Conservation (phyloP, 805 yeast genomes). For the Debaryomyces maramus region DNA sequence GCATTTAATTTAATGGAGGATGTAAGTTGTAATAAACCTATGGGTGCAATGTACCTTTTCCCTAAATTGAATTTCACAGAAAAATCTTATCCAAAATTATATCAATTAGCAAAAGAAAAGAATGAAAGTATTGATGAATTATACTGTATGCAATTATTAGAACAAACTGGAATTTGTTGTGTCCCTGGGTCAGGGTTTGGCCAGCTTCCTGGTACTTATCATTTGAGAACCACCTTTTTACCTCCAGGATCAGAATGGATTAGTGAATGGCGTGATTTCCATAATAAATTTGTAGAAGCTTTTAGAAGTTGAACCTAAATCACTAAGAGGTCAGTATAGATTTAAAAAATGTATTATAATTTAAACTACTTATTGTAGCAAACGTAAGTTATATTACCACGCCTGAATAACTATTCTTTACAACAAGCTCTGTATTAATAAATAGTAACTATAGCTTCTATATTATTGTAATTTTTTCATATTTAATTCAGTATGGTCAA, state of each 20-base stretch:
- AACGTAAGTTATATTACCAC: too few species aligned
- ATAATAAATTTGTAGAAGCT: constrained; percentile 62
- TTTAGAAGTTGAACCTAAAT: constrained; percentile 34
- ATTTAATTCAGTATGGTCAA: constrained; percentile 2
- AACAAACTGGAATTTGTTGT: constrained; percentile 91
- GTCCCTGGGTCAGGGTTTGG: constrained; percentile 99
- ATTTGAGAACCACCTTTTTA: constrained; percentile 92
- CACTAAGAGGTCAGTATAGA: background rate
- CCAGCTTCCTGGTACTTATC: constrained; percentile 85
- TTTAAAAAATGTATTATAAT: background rate
- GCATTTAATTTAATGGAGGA: constrained; percentile 81
- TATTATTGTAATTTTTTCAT: constrained; percentile 1
- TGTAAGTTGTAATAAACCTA: constrained; percentile 81
- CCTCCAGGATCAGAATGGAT: constrained; percentile 96
- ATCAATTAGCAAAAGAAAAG: constrained; percentile 55
- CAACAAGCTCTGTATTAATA: too few species aligned
- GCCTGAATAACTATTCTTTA: too few species aligned
- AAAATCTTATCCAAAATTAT: constrained; percentile 50
- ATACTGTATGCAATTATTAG: constrained; percentile 82
- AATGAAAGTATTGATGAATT: constrained; percentile 77
- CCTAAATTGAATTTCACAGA: constrained; percentile 68
- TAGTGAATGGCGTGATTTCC: constrained; percentile 75
- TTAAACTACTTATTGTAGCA: background rate
- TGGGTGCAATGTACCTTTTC: constrained; percentile 98
- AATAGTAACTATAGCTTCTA: background rate